Evolutionary conservation across 495 filamentous ascomycete species (phyloP).

Genomic region (Alectoria sarmentosa): DNA sequence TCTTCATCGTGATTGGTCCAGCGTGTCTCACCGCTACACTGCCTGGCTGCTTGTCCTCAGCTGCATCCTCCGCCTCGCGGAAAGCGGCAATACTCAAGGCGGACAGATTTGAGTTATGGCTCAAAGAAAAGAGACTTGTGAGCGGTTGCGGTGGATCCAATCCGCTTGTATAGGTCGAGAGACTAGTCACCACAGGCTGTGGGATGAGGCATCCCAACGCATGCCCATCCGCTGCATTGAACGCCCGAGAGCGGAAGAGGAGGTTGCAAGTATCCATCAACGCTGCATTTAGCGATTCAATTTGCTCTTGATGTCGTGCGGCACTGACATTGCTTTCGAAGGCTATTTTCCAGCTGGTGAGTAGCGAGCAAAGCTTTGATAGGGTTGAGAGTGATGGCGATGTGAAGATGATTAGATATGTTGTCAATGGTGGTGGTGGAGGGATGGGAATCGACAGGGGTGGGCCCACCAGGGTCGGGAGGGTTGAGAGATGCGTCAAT

Average conservation of each 20-base stretch:
- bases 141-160: conserved; percentile 42
- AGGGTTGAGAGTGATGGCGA: conserved; percentile 49
- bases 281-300: conserved; percentile 67
- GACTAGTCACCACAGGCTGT: conserved; percentile 34
- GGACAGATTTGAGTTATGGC: conserved; percentile 59
- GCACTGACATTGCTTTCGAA: conserved; percentile 47
- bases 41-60: conserved; percentile 49
- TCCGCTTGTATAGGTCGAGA: conserved; percentile 44
- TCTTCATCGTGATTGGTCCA: conserved; percentile 69
- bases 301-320: conserved; percentile 20
- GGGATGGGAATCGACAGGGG: conserved; percentile 44
- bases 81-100: conserved; percentile 62
- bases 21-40: conserved; percentile 50
- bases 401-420: conserved; percentile 65
- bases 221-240: conserved; percentile 60
- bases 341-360: conserved; percentile 61
- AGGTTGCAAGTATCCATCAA: conserved; percentile 88
- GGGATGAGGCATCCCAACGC: conserved; percentile 66
- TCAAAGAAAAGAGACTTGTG: conserved; percentile 58
- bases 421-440: conserved; percentile 60
- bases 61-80: conserved; percentile 58
- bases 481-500: conserved; percentile 61
- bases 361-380: conserved; percentile 63
- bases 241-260: conserved; percentile 71
- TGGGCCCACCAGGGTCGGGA: conserved; percentile 35